phyloP scores from a whole-genome alignment of 495 filamentous ascomycete genomes.

The Aspergillus affinis region DNA sequence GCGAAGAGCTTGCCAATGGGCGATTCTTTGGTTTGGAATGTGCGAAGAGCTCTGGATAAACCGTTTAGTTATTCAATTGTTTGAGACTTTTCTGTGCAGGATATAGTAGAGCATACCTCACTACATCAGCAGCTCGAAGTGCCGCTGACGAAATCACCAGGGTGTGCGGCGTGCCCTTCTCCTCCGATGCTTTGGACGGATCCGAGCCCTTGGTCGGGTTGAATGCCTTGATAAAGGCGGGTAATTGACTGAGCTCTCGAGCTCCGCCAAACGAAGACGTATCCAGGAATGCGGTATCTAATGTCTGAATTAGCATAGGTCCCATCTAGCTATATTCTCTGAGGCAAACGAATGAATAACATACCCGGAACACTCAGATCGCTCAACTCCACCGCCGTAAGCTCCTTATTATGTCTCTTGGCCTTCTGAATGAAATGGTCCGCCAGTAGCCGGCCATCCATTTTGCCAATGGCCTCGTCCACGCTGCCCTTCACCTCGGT shows the following conservation, averaged over 20 bases:
- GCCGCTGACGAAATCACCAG: conserved; percentile 78
- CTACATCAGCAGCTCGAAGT: conserved; percentile 75
- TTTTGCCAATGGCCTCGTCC: conserved; percentile 74
- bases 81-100: too few relatives aligned
- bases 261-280: conserved; percentile 67
- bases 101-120: conserved; percentile 51
- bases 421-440: conserved; percentile 82
- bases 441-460: conserved; percentile 80
- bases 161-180: conserved; percentile 81
- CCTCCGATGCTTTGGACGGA: conserved; percentile 61
- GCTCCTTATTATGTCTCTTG: conserved; percentile 70
- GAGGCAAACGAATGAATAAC: conserved; percentile 15
- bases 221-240: conserved; percentile 72
- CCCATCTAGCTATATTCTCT: conserved; percentile 17
- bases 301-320: neutral
- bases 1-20: conserved; percentile 90
- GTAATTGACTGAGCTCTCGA: conserved; percentile 66
- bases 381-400: conserved; percentile 79
- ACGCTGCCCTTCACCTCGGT: conserved; percentile 61
- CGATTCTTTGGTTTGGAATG: conserved; percentile 74
- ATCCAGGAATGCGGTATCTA: conserved; percentile 62
- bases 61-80: too few relatives aligned
- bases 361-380: conserved; percentile 80
- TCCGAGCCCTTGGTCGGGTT: conserved; percentile 46
- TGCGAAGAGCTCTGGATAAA: conserved; percentile 70